Conservation (phyloP, 345 rosid genomes). For the Clarkia xantiana region DNA sequence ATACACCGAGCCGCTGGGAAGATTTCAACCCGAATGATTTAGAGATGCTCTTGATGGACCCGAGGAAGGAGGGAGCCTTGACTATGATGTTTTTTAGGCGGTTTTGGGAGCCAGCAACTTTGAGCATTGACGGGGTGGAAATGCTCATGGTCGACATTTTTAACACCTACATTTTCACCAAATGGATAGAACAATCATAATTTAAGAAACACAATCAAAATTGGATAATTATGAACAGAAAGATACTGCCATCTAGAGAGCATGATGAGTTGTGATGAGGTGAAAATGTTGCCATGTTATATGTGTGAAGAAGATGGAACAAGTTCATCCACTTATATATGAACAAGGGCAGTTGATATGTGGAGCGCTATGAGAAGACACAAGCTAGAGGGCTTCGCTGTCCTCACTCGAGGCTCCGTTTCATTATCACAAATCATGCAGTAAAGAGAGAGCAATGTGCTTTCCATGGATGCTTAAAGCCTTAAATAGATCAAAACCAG, state of each 20-base stretch:
- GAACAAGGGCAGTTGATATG: slow-evolving; percentile 25
- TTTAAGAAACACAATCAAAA: too few relatives aligned
- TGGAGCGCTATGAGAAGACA: slow-evolving; percentile 65
- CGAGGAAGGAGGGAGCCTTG: slow-evolving; percentile 23
- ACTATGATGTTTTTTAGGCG: slow-evolving; percentile 15
- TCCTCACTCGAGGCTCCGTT: slow-evolving; percentile 67
- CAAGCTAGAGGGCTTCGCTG: slow-evolving; percentile 34
- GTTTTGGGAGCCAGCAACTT: slow-evolving; percentile 21
- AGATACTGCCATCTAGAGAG: too few relatives aligned
- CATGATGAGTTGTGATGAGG: background rate
- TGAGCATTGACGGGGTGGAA: slow-evolving; percentile 33
- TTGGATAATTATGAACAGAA: too few relatives aligned
- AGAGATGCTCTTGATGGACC: slow-evolving; percentile 37
- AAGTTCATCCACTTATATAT: too few relatives aligned
- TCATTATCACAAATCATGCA: background rate
- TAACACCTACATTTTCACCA: background rate
- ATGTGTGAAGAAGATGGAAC: too few relatives aligned
- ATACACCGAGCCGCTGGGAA: slow-evolving; percentile 29
- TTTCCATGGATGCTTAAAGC: too few relatives aligned
- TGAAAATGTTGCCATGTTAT: too few relatives aligned
- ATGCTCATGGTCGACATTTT: slow-evolving; percentile 39
- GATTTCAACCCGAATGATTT: slow-evolving; percentile 52
- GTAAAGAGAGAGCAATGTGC: background rate
- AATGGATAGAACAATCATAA: slow-evolving; percentile 9
- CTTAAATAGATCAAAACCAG: too few relatives aligned